Conservation (phyloP, 2,329 filamentous ascomycete species). For the Didymella lethalis region DNA sequence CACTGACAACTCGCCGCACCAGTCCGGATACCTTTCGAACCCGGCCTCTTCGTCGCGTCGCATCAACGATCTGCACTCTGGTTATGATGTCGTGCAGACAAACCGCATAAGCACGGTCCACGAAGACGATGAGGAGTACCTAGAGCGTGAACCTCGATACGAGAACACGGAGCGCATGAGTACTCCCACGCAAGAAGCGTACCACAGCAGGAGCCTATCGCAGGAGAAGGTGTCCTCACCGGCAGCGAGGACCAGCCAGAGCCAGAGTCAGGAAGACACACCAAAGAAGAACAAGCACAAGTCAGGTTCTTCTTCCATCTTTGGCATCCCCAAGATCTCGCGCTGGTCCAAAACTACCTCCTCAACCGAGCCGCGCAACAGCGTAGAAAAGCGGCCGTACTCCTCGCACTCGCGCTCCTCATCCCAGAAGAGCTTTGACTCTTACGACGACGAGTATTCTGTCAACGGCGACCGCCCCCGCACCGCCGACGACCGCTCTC, state of each 20-base stretch:
- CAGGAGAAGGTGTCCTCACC: conserved; percentile 63
- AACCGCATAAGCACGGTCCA: conserved; percentile 90
- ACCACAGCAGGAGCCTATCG: conserved; percentile 47
- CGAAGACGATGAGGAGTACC: conserved; percentile 79
- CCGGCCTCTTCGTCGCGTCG: conserved; percentile 57
- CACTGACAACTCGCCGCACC: conserved; percentile 75
- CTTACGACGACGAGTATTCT: conserved; percentile 67
- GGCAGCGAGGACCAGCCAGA: conserved; percentile 40
- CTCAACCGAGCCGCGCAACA: conserved; percentile 79
- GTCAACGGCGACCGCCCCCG: conserved; percentile 61
- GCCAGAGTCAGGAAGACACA: conserved; percentile 80
- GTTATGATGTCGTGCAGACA: conserved; percentile 64
- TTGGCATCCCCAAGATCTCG: conserved; percentile 83
- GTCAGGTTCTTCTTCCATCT: conserved; percentile 79
- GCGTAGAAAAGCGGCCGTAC: conserved; percentile 68
- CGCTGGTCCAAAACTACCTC: conserved; percentile 97
- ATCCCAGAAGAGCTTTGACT: conserved; percentile 71
- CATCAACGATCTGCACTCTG: conserved; percentile 56
- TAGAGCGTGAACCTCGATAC: conserved; percentile 66
- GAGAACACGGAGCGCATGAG: conserved; percentile 67
- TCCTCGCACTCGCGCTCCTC: conserved; percentile 64
- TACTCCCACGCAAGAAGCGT: conserved; percentile 66
- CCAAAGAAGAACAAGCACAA: conserved; percentile 84
- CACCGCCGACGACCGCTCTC: conserved; percentile 33
- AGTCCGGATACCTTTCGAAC: conserved; percentile 78